A percentile compares a stretch with the other conserved stretches of the same genome.
phyloP scores from a whole-genome alignment of 2,329 filamentous ascomycete species.

The Rugonectria rugulosa region DNA sequence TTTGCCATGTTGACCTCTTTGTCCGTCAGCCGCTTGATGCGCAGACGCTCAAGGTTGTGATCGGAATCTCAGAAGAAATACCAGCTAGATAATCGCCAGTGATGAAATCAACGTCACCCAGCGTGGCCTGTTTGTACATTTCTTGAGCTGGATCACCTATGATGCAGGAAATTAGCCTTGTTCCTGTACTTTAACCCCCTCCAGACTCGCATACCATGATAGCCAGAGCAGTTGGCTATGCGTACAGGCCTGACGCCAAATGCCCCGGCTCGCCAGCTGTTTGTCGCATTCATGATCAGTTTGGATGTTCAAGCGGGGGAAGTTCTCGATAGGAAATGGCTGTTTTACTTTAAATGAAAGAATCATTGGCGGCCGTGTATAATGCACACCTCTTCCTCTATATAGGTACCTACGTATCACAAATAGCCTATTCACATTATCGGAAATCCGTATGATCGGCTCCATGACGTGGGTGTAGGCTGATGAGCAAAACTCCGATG shows the following conservation, averaged over 20 bases:
- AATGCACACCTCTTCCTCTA: no score
- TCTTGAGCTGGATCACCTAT: slow-evolving; percentile 22
- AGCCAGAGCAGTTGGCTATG: slow-evolving; percentile 23
- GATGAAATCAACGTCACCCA: slow-evolving; percentile 54
- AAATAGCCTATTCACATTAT: no score
- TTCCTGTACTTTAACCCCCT: not conserved
- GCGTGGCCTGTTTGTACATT: slow-evolving; percentile 42
- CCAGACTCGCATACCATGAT: slow-evolving; percentile 9
- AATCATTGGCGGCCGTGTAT: no score
- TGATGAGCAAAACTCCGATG: no score
- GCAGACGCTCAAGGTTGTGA: not conserved
- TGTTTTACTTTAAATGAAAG: no score
- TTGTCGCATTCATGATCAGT: not conserved
- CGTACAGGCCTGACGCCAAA: slow-evolving; percentile 16
- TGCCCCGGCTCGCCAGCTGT: slow-evolving; percentile 10
- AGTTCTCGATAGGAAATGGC: no score
- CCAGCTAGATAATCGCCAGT: slow-evolving; percentile 61
- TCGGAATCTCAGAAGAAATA: slow-evolving; percentile 25
- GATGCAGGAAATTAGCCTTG: not conserved
- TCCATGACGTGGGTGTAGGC: no score
- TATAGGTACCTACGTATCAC: no score
- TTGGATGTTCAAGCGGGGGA: no score
- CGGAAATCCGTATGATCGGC: no score
- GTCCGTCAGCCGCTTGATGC: not conserved
- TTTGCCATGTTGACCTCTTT: slow-evolving; percentile 40